A percentile compares a stretch with the other conserved stretches of the same genome.
These are phyloP conservation scores for Irpex sp. DNA, from an alignment of 1,284 basidiomycete species.

Conservation along the genomic window DNA sequence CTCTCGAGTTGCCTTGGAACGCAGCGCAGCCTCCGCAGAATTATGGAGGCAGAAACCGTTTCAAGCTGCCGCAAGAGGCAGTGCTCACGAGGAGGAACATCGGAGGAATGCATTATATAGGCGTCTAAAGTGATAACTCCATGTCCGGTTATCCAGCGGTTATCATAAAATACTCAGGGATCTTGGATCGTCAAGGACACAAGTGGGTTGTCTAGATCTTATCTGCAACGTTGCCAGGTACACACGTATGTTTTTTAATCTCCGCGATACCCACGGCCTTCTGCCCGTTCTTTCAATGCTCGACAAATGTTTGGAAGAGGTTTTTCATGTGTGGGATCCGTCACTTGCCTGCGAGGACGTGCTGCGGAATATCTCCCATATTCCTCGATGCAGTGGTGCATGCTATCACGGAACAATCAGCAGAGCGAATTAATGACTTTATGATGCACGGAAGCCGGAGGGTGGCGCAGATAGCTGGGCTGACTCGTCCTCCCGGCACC, in stretches of 20 bases:
- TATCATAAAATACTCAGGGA: background rate
- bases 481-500: background rate
- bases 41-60: background rate
- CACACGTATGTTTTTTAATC: background rate
- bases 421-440: too few species aligned
- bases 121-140: too few species aligned
- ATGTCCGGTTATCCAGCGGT: background rate
- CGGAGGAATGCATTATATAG: background rate
- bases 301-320: background rate
- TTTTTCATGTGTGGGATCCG: background rate
- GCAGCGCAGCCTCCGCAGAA: background rate
- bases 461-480: background rate
- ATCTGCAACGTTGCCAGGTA: background rate
- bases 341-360: background rate
- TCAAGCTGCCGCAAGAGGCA: background rate
- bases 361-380: too few species aligned
- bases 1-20: background rate
- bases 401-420: too few species aligned
- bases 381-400: too few species aligned
- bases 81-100: background rate
- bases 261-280: background rate
- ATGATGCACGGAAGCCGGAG: too few species aligned
- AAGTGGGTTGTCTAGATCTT: background rate
- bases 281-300: background rate
- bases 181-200: background rate